A percentile compares a stretch with the other conserved stretches of the same genome.
Evolutionary conservation across 495 filamentous ascomycete genomes (phyloP).

Genomic region (Darksidea phi): DNA sequence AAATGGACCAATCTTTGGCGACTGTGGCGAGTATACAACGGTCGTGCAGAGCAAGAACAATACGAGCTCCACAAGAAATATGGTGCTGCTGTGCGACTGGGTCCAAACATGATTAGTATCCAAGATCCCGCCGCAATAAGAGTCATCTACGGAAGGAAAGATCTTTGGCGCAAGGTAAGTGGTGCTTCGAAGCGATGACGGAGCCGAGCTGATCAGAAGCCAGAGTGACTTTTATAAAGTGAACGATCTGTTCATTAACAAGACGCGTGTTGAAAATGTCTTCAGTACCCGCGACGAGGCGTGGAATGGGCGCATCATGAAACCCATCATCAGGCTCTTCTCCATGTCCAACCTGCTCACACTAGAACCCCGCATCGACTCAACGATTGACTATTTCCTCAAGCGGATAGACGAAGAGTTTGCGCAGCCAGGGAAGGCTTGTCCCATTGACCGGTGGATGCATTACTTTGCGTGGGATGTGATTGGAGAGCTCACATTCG

Average conservation of each 20-base stretch:
- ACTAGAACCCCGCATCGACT: slow-evolving; percentile 45
- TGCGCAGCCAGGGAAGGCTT: slow-evolving; percentile 15
- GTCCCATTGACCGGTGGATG: slow-evolving; percentile 41
- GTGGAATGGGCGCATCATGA: no score
- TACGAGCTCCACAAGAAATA: neutral
- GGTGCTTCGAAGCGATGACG: neutral
- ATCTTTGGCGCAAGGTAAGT: neutral
- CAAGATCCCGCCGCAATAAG: neutral
- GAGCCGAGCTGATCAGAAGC: neutral
- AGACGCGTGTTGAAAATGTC: no score
- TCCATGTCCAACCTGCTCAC: slow-evolving; percentile 46
- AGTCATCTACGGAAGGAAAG: neutral
- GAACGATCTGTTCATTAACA: neutral
- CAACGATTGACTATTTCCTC: slow-evolving; percentile 38
- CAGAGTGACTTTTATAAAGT: slow-evolving; percentile 4
- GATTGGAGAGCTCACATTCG: slow-evolving; percentile 40
- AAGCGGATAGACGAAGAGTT: slow-evolving; percentile 40
- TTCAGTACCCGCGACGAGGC: no score
- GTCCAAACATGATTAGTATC: neutral
- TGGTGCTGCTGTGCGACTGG: neutral
- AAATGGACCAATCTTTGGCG: neutral
- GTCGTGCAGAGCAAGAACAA: neutral
- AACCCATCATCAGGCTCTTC: slow-evolving; percentile 41
- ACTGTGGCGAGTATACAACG: neutral
- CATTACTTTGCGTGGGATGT: slow-evolving; percentile 46